Conservation (phyloP, 257 asterid species). For the Solanum dulcamara region DNA sequence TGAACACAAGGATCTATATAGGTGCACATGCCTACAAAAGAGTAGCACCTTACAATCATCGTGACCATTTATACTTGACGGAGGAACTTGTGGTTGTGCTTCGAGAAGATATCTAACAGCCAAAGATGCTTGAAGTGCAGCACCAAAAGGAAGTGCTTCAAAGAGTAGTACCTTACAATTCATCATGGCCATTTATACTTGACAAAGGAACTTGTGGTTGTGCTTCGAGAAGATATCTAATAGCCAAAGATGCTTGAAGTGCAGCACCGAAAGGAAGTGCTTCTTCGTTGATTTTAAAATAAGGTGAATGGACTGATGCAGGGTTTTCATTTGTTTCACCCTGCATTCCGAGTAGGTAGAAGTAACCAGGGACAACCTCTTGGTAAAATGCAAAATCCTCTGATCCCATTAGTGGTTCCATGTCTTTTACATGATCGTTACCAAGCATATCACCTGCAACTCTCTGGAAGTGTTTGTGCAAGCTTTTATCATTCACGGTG, state of each 20-base stretch:
- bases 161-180: too few relatives aligned
- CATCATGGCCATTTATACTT: constrained; percentile 32
- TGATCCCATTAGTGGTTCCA: constrained; percentile 70
- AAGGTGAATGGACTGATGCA: constrained; percentile 53
- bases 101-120: constrained; percentile 50
- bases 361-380: constrained; percentile 70
- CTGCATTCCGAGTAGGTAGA: constrained; percentile 59
- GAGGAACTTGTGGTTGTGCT: constrained; percentile 9
- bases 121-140: constrained; percentile 90
- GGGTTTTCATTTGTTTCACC: constrained; percentile 30
- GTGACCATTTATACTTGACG: constrained; percentile 12
- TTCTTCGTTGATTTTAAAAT: constrained; percentile 51
- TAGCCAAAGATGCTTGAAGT: constrained; percentile 77
- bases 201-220: constrained; percentile 7
- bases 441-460: constrained; percentile 75
- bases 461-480: constrained; percentile 43
- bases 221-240: constrained; percentile 38
- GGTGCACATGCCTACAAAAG: background rate
- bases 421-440: constrained; percentile 24
- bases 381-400: constrained; percentile 82
- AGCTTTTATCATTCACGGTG: constrained; percentile 39
- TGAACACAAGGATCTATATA: background rate
- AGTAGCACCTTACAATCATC: constrained; percentile 36
- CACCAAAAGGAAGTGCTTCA: constrained; percentile 73
- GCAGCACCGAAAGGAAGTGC: constrained; percentile 87